phyloP scores from a whole-genome alignment of 192 early-diverging fungal species.

The Endogone sp. region DNA sequence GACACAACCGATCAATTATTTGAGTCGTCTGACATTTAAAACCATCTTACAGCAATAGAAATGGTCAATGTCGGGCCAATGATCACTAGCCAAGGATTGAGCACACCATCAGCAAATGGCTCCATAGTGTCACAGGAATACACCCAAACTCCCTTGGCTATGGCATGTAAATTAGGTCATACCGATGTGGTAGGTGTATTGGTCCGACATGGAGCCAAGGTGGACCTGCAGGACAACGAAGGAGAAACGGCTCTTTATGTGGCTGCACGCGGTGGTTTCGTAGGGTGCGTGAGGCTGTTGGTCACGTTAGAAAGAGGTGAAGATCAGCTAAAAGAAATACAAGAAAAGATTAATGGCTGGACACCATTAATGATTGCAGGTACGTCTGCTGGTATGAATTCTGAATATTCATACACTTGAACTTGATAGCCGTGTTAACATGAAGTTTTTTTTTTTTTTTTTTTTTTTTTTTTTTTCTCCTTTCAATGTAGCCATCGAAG shows the following conservation, averaged over 20 bases:
- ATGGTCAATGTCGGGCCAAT: not conserved
- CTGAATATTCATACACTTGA: no score
- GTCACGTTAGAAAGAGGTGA: constrained; percentile 31
- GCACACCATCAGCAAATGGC: not conserved
- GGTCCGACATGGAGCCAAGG: constrained; percentile 46
- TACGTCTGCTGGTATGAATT: no score
- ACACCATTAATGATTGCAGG: constrained; percentile 61
- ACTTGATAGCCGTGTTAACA: no score
- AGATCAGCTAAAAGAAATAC: constrained; percentile 33
- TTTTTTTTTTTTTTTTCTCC: not conserved
- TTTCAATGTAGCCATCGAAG: constrained; percentile 46
- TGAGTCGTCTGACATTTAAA: not conserved
- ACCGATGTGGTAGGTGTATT: constrained; percentile 42
- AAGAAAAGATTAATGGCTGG: constrained; percentile 55
- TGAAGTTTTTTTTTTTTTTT: no score
- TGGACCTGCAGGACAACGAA: constrained; percentile 60
- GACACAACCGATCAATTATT: no score
- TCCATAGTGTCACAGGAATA: not conserved
- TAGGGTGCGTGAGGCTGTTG: constrained; percentile 46
- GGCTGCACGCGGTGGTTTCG: constrained; percentile 45
- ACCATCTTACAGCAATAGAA: not conserved
- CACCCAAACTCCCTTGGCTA: constrained; percentile 41
- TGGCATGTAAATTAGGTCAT: constrained; percentile 49
- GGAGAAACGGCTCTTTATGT: constrained; percentile 64
- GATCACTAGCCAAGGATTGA: not conserved